Percentiles rank a stretch among this genome's conserved stretches.
Evolutionary conservation across 768 basidiomycete species (phyloP).

Genomic region (Cubamyces lactineus): DNA sequence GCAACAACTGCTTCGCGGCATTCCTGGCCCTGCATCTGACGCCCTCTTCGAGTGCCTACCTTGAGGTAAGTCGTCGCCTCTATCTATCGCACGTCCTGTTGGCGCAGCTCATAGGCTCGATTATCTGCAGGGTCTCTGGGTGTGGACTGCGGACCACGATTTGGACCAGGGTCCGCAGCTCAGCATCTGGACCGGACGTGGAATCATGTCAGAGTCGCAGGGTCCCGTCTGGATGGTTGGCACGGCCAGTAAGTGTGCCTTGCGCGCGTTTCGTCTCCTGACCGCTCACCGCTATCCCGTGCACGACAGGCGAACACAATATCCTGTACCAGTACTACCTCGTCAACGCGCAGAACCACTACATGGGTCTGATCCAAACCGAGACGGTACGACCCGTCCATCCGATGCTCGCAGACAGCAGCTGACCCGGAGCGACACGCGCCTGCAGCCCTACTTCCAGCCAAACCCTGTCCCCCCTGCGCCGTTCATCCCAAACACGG

Average conservation of each 20-base stretch:
- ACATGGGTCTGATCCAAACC: constrained; percentile 72
- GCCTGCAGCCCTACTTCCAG: constrained; percentile 66
- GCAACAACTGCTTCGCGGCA: constrained; percentile 59
- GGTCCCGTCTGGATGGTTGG: constrained; percentile 86
- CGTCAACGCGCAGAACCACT: constrained; percentile 66
- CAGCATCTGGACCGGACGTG: constrained; percentile 64
- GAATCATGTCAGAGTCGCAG: constrained; percentile 70
- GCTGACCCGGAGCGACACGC: background rate
- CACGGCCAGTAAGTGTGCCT: constrained; percentile 45
- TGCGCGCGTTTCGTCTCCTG: background rate
- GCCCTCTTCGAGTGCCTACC: constrained; percentile 42
- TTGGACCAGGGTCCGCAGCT: constrained; percentile 61
- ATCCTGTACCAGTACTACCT: constrained; percentile 70
- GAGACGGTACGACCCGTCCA: constrained; percentile 42
- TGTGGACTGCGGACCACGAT: constrained; percentile 85
- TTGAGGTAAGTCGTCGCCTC: constrained; percentile 58
- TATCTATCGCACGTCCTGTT: constrained; percentile 41
- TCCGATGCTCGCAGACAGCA: background rate
- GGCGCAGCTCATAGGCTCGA: background rate
- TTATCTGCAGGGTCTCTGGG: constrained; percentile 48
- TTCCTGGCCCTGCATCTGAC: constrained; percentile 69
- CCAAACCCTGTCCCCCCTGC: constrained; percentile 57
- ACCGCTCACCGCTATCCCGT: too few species aligned
- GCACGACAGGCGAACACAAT: constrained; percentile 59
- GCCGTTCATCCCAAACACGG: constrained; percentile 51